Evolutionary conservation across 108 stramenopile species (phyloP).

Genomic region (Cyclotella choctawhatcheeana): DNA sequence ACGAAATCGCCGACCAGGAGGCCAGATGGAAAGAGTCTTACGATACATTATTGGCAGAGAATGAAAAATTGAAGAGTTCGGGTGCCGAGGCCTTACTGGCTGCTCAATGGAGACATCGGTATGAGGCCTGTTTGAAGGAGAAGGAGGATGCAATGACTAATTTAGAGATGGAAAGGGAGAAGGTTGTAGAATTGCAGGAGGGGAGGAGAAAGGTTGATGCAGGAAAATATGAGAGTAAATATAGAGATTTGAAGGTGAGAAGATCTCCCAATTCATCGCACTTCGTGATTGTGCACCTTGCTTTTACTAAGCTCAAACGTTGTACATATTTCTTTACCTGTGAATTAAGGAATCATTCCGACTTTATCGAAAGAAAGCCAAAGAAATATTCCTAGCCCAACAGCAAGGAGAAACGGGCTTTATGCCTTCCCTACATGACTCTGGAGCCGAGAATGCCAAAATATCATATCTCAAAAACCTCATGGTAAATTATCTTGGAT

Average conservation of each 20-base stretch:
- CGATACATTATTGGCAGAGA: constrained; percentile 80
- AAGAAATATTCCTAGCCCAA: constrained; percentile 90
- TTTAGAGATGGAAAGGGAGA: constrained; percentile 64
- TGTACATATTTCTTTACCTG: not conserved
- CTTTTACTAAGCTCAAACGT: not conserved
- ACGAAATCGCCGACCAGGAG: constrained; percentile 84
- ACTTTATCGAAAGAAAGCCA: constrained; percentile 90
- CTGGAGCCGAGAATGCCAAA: constrained; percentile 68
- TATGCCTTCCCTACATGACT: constrained; percentile 49
- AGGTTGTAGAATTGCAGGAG: constrained; percentile 51
- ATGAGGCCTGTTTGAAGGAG: constrained; percentile 83
- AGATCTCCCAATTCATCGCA: no score
- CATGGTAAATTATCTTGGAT: constrained; percentile 87
- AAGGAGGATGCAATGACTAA: constrained; percentile 76
- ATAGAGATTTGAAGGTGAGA: constrained; percentile 80
- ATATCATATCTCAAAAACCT: constrained; percentile 80
- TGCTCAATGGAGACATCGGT: constrained; percentile 92
- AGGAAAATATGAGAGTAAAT: constrained; percentile 86
- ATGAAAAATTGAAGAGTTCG: constrained; percentile 78
- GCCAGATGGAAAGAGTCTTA: constrained; percentile 91
- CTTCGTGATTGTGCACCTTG: not conserved
- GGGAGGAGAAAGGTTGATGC: constrained; percentile 49
- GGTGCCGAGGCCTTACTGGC: constrained; percentile 91
- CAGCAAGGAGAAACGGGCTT: constrained; percentile 62
- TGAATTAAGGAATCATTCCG: constrained; percentile 89